A percentile compares a stretch with the other conserved stretches of the same genome.
Conservation (phyloP, 345 rosid genomes). For the Ricinus communis region DNA sequence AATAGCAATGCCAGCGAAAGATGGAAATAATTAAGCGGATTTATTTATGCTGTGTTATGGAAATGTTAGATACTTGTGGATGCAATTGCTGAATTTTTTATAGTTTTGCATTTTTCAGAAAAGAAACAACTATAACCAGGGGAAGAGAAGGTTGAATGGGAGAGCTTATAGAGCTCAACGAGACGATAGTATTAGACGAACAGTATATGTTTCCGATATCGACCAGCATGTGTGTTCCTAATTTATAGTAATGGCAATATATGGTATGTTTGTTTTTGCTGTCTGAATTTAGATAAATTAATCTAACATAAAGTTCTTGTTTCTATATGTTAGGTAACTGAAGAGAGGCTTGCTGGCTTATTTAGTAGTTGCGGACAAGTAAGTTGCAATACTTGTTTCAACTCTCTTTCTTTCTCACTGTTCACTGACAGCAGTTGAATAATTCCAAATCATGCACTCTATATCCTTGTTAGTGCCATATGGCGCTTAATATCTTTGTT, state of each 20-base stretch:
- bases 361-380: conserved; percentile 81
- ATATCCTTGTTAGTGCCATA: not conserved
- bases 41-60: not conserved
- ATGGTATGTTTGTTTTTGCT: not conserved
- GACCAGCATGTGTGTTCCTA: conserved; percentile 50
- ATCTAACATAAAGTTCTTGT: not conserved
- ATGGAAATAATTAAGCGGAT: not conserved
- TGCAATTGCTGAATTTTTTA: conserved; percentile 5
- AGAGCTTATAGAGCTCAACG: conserved; percentile 57
- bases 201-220: conserved; percentile 64
- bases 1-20: too few relatives aligned
- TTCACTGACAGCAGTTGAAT: not conserved
- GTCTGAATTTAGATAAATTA: conserved; percentile 9
- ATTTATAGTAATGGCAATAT: not conserved
- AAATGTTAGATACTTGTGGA: not conserved
- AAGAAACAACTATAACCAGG: conserved; percentile 56
- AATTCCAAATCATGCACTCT: not conserved
- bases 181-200: conserved; percentile 65
- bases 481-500: not conserved
- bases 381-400: conserved; percentile 31
- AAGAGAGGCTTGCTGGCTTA: conserved; percentile 81
- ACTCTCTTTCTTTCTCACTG: not conserved
- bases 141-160: conserved; percentile 59
- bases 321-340: conserved; percentile 61
- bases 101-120: conserved; percentile 43